These are phyloP conservation scores for Cladophialophora carrionii DNA, from an alignment of 2,329 filamentous ascomycete species.

Conservation along the genomic window DNA sequence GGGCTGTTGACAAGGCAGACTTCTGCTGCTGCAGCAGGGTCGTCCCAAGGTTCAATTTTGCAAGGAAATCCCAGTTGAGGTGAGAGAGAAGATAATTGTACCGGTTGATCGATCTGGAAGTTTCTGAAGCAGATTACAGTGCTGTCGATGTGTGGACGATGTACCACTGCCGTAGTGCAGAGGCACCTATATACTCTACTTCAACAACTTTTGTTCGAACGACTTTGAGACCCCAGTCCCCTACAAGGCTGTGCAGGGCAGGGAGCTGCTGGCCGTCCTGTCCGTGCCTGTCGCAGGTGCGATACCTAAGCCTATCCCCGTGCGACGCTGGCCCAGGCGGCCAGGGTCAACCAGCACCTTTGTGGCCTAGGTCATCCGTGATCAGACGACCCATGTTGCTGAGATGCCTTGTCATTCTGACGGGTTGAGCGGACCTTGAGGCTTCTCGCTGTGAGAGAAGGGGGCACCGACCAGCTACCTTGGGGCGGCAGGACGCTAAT, in stretches of 20 bases:
- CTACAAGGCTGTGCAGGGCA: neutral
- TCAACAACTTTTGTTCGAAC: conserved; percentile 20
- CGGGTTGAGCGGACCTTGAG: neutral
- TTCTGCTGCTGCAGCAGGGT: neutral
- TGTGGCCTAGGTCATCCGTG: neutral
- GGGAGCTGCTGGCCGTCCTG: neutral
- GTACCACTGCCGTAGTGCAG: neutral
- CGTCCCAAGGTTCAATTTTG: neutral
- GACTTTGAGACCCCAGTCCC: neutral
- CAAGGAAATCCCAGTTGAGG: neutral
- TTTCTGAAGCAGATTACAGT: neutral
- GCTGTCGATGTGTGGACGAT: neutral
- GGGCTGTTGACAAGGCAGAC: neutral
- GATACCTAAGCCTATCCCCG: neutral
- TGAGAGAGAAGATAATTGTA: neutral
- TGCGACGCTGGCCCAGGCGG: neutral
- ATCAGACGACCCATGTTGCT: neutral
- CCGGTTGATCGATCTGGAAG: neutral
- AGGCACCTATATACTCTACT: conserved; percentile 7
- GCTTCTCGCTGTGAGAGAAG: neutral
- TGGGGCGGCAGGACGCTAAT: neutral
- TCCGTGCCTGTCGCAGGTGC: too few species aligned
- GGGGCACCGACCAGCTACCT: neutral
- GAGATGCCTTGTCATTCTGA: neutral
- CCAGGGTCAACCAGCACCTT: neutral